Conservation (phyloP, 495 filamentous ascomycete genomes). For the Aspergillus sclerotiicarbonarius region DNA sequence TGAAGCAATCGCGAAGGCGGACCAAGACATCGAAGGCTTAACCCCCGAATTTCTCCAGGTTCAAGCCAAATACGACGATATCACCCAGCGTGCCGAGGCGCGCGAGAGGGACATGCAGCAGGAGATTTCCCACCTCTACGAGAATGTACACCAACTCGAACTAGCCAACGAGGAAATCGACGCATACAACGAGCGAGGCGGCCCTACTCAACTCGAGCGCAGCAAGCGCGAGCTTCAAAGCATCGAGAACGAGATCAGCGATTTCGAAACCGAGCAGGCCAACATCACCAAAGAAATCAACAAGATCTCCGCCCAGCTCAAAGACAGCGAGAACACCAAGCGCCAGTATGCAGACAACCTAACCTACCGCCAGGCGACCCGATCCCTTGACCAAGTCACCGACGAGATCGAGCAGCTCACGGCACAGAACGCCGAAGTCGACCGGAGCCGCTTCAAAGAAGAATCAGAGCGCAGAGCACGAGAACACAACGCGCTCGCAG, state of each 20-base stretch:
- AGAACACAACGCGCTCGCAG: slow-evolving; percentile 58
- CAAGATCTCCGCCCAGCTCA: slow-evolving; percentile 71
- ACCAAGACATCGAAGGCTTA: slow-evolving; percentile 67
- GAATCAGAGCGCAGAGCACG: slow-evolving; percentile 65
- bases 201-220: slow-evolving; percentile 64
- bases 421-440: slow-evolving; percentile 75
- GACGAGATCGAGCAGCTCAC: slow-evolving; percentile 74
- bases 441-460: slow-evolving; percentile 68
- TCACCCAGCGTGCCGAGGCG: slow-evolving; percentile 63
- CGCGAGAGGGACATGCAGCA: slow-evolving; percentile 73
- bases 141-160: slow-evolving; percentile 73
- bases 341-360: slow-evolving; percentile 85
- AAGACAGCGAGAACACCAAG: slow-evolving; percentile 74
- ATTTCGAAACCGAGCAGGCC: slow-evolving; percentile 64
- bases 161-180: slow-evolving; percentile 74
- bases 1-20: slow-evolving; percentile 60
- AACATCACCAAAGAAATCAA: slow-evolving; percentile 68
- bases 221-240: slow-evolving; percentile 66
- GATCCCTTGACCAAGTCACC: slow-evolving; percentile 62
- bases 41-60: slow-evolving; percentile 72
- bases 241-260: slow-evolving; percentile 62
- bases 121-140: slow-evolving; percentile 65
- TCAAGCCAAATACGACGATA: slow-evolving; percentile 70
- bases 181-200: slow-evolving; percentile 74
- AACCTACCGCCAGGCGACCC: slow-evolving; percentile 69